Percentiles rank a stretch among this genome's conserved stretches.
Evolutionary conservation across 108 stramenopile species (phyloP).

Genomic region (Heterococcus sp.): DNA sequence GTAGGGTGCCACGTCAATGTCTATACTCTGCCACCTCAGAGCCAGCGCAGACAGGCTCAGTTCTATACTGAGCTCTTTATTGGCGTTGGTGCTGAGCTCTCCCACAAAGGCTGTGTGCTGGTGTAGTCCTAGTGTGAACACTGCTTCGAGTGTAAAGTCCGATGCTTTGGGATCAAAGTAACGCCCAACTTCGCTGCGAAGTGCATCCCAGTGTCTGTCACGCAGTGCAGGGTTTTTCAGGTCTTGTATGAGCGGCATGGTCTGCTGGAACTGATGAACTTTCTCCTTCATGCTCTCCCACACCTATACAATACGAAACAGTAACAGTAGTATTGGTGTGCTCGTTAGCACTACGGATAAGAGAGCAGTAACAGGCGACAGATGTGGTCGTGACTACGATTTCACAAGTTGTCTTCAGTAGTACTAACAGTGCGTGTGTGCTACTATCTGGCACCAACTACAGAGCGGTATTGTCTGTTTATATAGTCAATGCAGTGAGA

Average conservation of each 20-base stretch:
- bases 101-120: slow-evolving; percentile 62
- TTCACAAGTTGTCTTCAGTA: no score
- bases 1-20: slow-evolving; percentile 60
- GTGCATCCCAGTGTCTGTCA: slow-evolving; percentile 60
- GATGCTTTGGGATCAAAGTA: slow-evolving; percentile 57
- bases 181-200: slow-evolving; percentile 38
- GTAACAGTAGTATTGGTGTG: no score
- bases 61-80: slow-evolving; percentile 68
- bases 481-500: no score
- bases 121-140: slow-evolving; percentile 61
- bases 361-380: no score
- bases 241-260: slow-evolving; percentile 66
- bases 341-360: no score
- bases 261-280: slow-evolving; percentile 60
- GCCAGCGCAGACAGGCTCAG: slow-evolving; percentile 10
- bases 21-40: slow-evolving; percentile 50
- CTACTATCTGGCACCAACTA: no score
- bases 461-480: no score
- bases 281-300: slow-evolving; percentile 53
- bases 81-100: slow-evolving; percentile 61
- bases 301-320: no score
- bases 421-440: no score
- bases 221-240: slow-evolving; percentile 62
- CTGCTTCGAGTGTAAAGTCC: slow-evolving; percentile 60
- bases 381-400: no score